phyloP scores from a whole-genome alignment of 2,329 filamentous ascomycete species.

The Monosporascus cannonballus region DNA sequence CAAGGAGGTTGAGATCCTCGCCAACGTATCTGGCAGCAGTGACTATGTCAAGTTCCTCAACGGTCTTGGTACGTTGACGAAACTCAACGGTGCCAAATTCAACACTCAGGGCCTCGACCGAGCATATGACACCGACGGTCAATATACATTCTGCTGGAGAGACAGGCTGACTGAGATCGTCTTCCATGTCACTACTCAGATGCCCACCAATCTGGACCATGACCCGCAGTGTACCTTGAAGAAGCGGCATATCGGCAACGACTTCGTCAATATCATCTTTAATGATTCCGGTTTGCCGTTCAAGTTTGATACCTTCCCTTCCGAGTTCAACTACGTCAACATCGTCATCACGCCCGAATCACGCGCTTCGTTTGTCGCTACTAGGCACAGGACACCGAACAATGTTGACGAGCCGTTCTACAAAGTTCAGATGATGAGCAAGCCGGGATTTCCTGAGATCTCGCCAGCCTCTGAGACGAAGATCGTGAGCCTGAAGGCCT shows the following conservation, averaged over 20 bases:
- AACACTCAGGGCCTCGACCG: conserved; percentile 90
- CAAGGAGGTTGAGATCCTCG: conserved; percentile 74
- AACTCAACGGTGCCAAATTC: conserved; percentile 75
- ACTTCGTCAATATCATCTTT: conserved; percentile 97
- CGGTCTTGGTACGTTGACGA: conserved; percentile 74
- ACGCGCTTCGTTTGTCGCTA: conserved; percentile 66
- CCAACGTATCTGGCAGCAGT: conserved; percentile 77
- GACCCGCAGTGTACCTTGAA: conserved; percentile 76
- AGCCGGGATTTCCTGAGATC: conserved; percentile 83
- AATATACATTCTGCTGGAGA: conserved; percentile 89
- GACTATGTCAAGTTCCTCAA: conserved; percentile 85
- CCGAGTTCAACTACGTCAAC: conserved; percentile 93
- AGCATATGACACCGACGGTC: conserved; percentile 70
- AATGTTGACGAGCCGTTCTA: conserved; percentile 58
- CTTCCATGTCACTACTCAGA: conserved; percentile 94
- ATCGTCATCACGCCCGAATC: conserved; percentile 92
- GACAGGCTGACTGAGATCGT: conserved; percentile 93
- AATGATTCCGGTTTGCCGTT: conserved; percentile 92
- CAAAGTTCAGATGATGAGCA: conserved; percentile 82
- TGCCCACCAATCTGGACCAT: conserved; percentile 78
- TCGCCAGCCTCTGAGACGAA: conserved; percentile 87
- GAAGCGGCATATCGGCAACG: conserved; percentile 94
- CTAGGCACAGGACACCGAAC: conserved; percentile 28
- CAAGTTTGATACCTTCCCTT: conserved; percentile 85
- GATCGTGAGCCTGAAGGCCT: conserved; percentile 74